Evolutionary conservation across 306 rosid genomes (phyloP), one percentile per base, ranked within the genome.

Genomic region (Cicer bijugum): DNA sequence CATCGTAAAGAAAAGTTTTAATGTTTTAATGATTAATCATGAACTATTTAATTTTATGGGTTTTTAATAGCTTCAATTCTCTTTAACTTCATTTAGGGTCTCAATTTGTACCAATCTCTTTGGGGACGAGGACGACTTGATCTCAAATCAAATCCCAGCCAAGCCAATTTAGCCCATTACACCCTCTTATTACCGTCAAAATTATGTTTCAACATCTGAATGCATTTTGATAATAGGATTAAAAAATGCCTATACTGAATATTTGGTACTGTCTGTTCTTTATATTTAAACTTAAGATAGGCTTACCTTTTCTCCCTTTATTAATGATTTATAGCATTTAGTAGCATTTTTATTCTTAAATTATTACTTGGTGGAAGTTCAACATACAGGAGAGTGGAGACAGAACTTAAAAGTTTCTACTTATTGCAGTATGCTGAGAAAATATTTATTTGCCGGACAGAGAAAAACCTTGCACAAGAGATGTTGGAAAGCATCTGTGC

Each of bases 391-490:
- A 65, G 58, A 62, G 19, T 47, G 78, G 63, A 65, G 58, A 52
- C 72, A 66, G 56, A 74, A 79, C 63, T 40, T 65, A 69, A 83
- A 53, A 70, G 71, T 71, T 78, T 70, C 51, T 73, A 16, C 58
- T 67, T 35, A 72, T 62, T 88, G 83, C 94, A 91, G 97, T 91
- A 91, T 82, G 74, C 77, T 12, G 87, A 91, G 78, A 91, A 89
- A 71, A 74, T 67, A 17, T 91, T 87, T 63, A 71, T 89, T 68
- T 75, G 79, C 72, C 88, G 56, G 65, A 69, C 78, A 17, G 81
- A 64, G 68, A 47, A 78, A 47, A 71, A 46, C 45, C 20, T 76
- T 45, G 86, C 81, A 53, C 82, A 87, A 63, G 79, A 79, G 74
- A 44, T 87, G 79, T 80, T 82, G 88, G 87, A 83, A 81, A 79